Conservation (phyloP, 306 rosid genomes). For the Cucurbita maxima region DNA sequence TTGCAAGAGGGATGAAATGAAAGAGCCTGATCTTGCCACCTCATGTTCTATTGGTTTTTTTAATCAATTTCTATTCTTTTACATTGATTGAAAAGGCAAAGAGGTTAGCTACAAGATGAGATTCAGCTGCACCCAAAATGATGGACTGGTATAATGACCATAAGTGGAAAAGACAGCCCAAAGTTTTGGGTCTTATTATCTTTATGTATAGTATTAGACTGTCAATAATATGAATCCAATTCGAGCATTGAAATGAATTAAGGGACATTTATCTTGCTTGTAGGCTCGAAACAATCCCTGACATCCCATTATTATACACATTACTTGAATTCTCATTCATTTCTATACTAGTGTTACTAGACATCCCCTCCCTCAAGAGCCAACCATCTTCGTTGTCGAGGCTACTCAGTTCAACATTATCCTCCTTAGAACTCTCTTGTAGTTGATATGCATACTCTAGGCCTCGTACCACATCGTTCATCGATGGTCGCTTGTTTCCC, state of each 20-base stretch:
- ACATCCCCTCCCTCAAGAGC: too few relatives aligned
- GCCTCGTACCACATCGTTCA: constrained; percentile 25
- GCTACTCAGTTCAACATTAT: too few relatives aligned
- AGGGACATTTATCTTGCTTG: too few relatives aligned
- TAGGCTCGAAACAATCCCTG: too few relatives aligned
- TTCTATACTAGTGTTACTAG: too few relatives aligned
- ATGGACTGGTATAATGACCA: neutral
- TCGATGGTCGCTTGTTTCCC: constrained; percentile 27
- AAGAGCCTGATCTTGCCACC: constrained; percentile 2
- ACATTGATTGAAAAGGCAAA: neutral
- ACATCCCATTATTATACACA: too few relatives aligned
- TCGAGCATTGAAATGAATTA: neutral
- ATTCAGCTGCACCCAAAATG: neutral
- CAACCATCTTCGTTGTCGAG: too few relatives aligned
- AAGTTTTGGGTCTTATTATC: neutral
- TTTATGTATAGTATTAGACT: neutral
- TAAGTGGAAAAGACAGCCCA: neutral
- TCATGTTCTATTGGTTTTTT: neutral
- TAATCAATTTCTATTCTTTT: neutral
- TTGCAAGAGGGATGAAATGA: neutral
- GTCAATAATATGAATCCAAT: neutral
- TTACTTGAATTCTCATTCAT: too few relatives aligned
- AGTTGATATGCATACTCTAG: neutral
- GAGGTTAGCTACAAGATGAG: neutral
- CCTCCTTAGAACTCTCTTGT: constrained; percentile 5